A percentile compares a stretch with the other conserved stretches of the same genome.
Conservation (phyloP, 2,329 filamentous ascomycete species). For the Monosporascus sp. region DNA sequence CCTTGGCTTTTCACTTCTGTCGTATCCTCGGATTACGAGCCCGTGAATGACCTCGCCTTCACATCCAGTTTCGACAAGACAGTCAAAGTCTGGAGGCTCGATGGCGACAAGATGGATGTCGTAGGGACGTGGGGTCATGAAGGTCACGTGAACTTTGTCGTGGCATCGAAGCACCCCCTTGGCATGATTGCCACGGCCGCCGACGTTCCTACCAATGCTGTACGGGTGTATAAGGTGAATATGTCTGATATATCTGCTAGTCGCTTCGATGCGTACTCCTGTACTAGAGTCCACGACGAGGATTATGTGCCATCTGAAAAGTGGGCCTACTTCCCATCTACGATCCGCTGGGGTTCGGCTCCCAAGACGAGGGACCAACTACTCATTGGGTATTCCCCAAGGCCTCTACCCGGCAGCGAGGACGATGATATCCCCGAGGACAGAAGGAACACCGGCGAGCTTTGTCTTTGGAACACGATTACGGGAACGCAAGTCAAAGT, state of each 20-base stretch:
- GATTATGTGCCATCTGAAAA: constrained; percentile 34
- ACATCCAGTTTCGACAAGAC: constrained; percentile 59
- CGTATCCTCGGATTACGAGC: constrained; percentile 54
- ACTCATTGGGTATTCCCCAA: constrained; percentile 58
- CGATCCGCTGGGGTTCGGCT: constrained; percentile 55
- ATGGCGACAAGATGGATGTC: constrained; percentile 37
- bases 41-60: constrained; percentile 40
- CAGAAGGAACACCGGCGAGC: constrained; percentile 52
- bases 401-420: constrained; percentile 43
- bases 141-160: constrained; percentile 59
- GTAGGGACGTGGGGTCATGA: constrained; percentile 50
- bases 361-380: constrained; percentile 44
- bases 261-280: constrained; percentile 25
- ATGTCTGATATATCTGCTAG: constrained; percentile 3
- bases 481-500: constrained; percentile 41
- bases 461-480: constrained; percentile 53
- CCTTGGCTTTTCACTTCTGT: constrained; percentile 62
- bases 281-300: constrained; percentile 25
- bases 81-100: constrained; percentile 53
- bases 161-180: constrained; percentile 41
- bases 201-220: constrained; percentile 47
- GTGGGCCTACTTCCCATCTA: constrained; percentile 60
- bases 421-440: constrained; percentile 56
- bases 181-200: constrained; percentile 55
- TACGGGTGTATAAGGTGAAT: constrained; percentile 50